Evolutionary conservation across 2,329 filamentous ascomycete species (phyloP).

Genomic region (Trichoderma aggressivum): DNA sequence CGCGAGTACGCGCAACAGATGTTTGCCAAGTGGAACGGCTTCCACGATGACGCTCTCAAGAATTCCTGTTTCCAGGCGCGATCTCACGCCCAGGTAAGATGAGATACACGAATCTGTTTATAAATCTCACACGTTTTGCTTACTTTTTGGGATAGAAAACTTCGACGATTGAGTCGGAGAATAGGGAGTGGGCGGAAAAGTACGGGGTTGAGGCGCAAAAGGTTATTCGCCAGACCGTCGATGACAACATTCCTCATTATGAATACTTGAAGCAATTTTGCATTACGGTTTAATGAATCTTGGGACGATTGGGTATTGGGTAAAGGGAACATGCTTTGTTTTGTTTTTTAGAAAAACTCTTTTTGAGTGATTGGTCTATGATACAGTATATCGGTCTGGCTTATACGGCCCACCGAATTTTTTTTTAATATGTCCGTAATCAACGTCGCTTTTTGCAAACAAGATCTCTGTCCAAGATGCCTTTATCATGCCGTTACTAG

Average conservation of each 20-base stretch:
- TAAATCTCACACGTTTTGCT: background rate
- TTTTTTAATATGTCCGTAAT: background rate
- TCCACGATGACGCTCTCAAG: constrained; percentile 90
- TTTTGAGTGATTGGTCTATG: constrained; percentile 5
- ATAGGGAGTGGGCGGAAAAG: constrained; percentile 69
- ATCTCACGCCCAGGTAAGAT: constrained; percentile 56
- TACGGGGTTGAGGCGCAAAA: constrained; percentile 69
- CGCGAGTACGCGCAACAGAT: constrained; percentile 68
- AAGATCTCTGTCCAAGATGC: background rate
- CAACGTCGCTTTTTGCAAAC: constrained; percentile 10
- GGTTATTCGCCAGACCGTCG: constrained; percentile 66
- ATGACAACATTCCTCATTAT: constrained; percentile 70
- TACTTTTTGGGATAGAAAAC: constrained; percentile 49
- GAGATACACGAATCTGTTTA: background rate
- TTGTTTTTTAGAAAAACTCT: background rate
- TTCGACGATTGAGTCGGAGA: constrained; percentile 62
- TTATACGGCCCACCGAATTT: background rate
- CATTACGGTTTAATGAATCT: constrained; percentile 49
- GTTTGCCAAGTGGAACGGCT: constrained; percentile 97
- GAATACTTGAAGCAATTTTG: constrained; percentile 79
- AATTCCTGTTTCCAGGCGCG: constrained; percentile 73
- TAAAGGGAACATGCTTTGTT: background rate
- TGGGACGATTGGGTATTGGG: background rate
- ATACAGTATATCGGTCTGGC: constrained; percentile 10
- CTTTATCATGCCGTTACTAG: background rate